These are phyloP conservation scores for Brassica carinata DNA, from an alignment of 345 rosid genomes.

Conservation along the genomic window DNA sequence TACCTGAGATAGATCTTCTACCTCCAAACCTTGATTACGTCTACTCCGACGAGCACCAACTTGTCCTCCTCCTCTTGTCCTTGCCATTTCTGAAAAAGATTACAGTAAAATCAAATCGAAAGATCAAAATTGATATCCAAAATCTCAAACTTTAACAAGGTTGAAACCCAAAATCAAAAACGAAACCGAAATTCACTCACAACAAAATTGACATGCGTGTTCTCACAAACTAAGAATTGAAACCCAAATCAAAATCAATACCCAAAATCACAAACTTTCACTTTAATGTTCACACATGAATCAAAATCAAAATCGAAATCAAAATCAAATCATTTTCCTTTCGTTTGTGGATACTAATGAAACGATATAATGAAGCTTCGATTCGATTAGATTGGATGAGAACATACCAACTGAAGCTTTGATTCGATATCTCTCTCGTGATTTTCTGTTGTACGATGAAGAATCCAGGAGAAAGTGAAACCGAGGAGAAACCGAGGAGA, in stretches of 20 bases:
- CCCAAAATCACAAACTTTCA: neutral
- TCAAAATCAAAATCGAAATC: neutral
- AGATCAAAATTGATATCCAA: neutral
- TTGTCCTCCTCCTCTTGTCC: constrained; percentile 16
- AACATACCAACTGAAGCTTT: neutral
- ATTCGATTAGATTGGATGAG: neutral
- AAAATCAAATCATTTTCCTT: neutral
- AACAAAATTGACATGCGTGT: neutral
- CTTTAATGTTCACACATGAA: neutral
- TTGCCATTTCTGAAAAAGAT: constrained; percentile 2
- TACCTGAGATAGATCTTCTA: neutral
- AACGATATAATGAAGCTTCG: neutral
- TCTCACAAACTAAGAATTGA: neutral
- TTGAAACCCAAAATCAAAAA: neutral
- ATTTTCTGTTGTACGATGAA: neutral
- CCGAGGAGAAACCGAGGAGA: neutral
- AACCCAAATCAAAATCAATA: neutral
- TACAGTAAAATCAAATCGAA: neutral
- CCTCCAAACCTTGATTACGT: constrained; percentile 3
- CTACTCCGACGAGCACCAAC: constrained; percentile 15
- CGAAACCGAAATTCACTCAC: neutral
- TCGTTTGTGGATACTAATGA: too few relatives aligned
- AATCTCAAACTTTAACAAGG: neutral
- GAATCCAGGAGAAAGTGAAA: neutral
- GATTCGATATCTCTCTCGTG: neutral